phyloP scores from a whole-genome alignment of 176 grass and related monocot genomes.

The Rhynchospora pubera region DNA sequence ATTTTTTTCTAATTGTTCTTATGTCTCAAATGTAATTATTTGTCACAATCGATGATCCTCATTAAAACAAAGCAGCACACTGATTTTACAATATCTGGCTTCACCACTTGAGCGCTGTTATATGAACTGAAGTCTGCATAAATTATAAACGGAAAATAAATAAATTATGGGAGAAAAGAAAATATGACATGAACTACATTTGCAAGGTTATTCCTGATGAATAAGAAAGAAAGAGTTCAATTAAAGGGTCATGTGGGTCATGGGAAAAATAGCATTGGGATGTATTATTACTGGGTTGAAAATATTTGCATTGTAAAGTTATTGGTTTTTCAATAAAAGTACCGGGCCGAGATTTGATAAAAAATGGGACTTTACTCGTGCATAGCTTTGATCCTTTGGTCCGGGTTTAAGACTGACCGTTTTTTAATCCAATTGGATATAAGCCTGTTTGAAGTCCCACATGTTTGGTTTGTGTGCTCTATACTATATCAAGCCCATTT shows the following conservation, averaged over 20 bases:
- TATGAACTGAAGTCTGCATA: background rate
- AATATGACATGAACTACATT: background rate
- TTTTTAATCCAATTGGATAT: background rate
- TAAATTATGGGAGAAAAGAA: background rate
- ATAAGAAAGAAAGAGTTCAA: no score
- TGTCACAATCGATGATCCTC: background rate
- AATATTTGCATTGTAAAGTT: background rate
- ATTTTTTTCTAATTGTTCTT: background rate
- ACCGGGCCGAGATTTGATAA: background rate
- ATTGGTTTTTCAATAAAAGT: background rate
- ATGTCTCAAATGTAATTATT: background rate
- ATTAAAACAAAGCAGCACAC: background rate
- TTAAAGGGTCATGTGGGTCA: no score
- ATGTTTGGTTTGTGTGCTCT: background rate
- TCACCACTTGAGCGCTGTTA: background rate
- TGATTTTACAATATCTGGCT: background rate
- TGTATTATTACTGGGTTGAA: background rate
- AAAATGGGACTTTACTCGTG: background rate
- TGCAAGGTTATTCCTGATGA: no score
- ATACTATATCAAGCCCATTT: background rate
- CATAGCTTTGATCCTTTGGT: background rate
- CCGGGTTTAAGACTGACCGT: background rate
- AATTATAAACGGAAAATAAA: background rate
- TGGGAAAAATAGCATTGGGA: no score
- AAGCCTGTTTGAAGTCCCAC: background rate